Evolutionary conservation across 768 basidiomycete species (phyloP).

Genomic region (Mycena vulgaris): DNA sequence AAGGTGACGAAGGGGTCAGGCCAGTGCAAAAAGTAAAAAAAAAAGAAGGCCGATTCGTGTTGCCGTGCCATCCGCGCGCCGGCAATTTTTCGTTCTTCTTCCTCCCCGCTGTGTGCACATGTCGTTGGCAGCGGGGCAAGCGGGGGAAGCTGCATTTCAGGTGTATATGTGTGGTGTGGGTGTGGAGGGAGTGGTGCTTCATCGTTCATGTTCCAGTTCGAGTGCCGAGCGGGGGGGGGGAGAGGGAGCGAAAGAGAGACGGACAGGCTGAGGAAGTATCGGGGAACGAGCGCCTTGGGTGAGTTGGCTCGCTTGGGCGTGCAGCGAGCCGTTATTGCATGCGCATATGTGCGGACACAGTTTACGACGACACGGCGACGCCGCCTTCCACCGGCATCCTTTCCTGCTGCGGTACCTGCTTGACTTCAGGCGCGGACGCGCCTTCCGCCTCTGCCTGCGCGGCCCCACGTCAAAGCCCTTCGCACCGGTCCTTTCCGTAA

Average conservation of each 20-base stretch:
- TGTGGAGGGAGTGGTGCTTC: slow-evolving; percentile 22
- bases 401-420: slow-evolving; percentile 24
- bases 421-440: slow-evolving; percentile 43
- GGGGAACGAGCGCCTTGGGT: slow-evolving; percentile 30
- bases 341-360: slow-evolving; percentile 23
- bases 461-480: slow-evolving; percentile 51
- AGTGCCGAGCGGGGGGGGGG: slow-evolving; percentile 28
- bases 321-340: slow-evolving; percentile 1
- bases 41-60: slow-evolving; percentile 33
- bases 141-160: slow-evolving; percentile 30
- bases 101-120: not conserved
- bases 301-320: slow-evolving; percentile 13
- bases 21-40: slow-evolving; percentile 32
- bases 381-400: slow-evolving; percentile 20
- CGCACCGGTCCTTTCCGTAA: slow-evolving; percentile 96
- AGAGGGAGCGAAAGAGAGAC: slow-evolving; percentile 18
- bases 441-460: slow-evolving; percentile 50
- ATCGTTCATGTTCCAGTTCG: slow-evolving; percentile 38
- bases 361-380: slow-evolving; percentile 36
- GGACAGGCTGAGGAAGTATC: slow-evolving; percentile 27
- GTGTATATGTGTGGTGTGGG: slow-evolving; percentile 15
- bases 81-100: slow-evolving; percentile 30
- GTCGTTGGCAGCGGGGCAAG: slow-evolving; percentile 1
- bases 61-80: slow-evolving; percentile 35
- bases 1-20: slow-evolving; percentile 34